Percentiles rank a stretch among this genome's conserved stretches.
Conservation (phyloP, 139 green algal species). For the Coccomyxa sp. region DNA sequence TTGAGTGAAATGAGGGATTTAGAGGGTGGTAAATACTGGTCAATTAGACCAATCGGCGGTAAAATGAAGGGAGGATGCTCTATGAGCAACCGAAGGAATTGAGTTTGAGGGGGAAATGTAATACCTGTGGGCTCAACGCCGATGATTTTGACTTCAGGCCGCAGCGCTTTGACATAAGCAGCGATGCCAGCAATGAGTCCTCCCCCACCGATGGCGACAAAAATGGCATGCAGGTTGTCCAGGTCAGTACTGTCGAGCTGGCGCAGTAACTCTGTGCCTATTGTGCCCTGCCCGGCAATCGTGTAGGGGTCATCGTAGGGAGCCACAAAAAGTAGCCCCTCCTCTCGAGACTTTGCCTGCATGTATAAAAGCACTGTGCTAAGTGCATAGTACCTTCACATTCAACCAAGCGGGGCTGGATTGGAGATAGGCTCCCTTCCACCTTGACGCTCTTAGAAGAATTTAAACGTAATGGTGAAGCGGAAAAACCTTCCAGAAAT, state of each 20-base stretch:
- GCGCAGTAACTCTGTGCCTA: conserved; percentile 89
- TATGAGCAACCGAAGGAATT: background rate
- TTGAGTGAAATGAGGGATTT: background rate
- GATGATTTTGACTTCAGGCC: conserved; percentile 79
- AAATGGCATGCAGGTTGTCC: conserved; percentile 75
- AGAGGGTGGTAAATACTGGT: background rate
- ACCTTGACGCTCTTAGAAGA: too few relatives aligned
- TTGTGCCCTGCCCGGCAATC: conserved; percentile 93
- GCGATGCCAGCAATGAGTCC: conserved; percentile 91
- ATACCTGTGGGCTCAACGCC: conserved; percentile 83
- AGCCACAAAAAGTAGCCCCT: conserved; percentile 77
- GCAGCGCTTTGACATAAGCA: conserved; percentile 82
- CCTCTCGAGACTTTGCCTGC: conserved; percentile 33
- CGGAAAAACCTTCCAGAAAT: too few relatives aligned
- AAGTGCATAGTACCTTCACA: too few relatives aligned
- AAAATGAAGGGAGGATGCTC: too few relatives aligned
- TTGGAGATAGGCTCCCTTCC: too few relatives aligned
- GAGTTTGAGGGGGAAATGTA: background rate
- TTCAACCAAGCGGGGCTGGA: too few relatives aligned
- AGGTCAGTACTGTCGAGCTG: conserved; percentile 25
- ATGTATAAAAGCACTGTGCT: background rate
- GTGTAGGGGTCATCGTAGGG: conserved; percentile 95
- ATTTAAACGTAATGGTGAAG: too few relatives aligned
- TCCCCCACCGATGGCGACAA: conserved; percentile 88
- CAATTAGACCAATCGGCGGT: too few relatives aligned